A percentile compares a stretch with the other conserved stretches of the same genome.
These are phyloP conservation scores for Populus deltoides DNA, from an alignment of 345 rosid genomes.

Conservation along the genomic window DNA sequence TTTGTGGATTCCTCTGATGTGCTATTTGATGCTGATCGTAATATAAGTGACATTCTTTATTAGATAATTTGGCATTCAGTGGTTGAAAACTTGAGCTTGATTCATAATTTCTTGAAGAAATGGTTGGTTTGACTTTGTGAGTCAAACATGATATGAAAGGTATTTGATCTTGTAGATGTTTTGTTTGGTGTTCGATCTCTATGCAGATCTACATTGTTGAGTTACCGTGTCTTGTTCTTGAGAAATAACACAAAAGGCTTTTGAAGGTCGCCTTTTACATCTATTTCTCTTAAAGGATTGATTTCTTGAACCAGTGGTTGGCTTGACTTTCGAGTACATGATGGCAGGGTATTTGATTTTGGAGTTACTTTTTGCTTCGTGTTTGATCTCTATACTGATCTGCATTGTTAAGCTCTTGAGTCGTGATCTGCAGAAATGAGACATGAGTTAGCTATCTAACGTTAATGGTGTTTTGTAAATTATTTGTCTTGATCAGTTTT, in stretches of 20 bases:
- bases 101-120: neutral
- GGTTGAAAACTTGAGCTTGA: neutral
- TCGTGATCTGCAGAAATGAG: neutral
- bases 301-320: neutral
- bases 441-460: neutral
- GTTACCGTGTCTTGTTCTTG: neutral
- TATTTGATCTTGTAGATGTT: constrained; percentile 1
- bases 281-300: neutral
- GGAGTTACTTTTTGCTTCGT: neutral
- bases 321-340: neutral
- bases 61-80: neutral
- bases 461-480: neutral
- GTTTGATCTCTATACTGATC: neutral
- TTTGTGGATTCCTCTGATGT: neutral
- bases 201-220: neutral
- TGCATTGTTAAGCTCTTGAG: neutral
- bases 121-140: neutral
- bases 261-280: neutral
- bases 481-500: neutral
- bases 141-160: neutral
- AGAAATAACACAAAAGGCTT: neutral
- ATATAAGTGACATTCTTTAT: neutral
- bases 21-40: neutral
- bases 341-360: neutral
- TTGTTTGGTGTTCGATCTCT: constrained; percentile 1